Conservation (phyloP, 768 basidiomycete species). For the Trametes cingulata region DNA sequence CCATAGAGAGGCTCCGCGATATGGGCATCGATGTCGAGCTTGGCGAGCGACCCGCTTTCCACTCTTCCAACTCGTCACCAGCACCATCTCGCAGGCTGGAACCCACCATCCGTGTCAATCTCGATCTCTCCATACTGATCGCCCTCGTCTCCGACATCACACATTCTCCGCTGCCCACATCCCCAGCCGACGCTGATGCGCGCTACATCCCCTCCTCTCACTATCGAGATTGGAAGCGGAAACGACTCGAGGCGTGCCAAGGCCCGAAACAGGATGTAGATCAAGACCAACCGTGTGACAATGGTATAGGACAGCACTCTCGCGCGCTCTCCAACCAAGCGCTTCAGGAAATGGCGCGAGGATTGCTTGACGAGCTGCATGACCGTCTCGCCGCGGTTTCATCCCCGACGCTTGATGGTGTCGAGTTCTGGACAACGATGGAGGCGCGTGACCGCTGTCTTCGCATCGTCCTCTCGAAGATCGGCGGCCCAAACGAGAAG, state of each 20-base stretch:
- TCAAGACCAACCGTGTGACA: neutral
- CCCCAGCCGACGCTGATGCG: constrained; percentile 55
- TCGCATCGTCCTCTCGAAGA: constrained; percentile 70
- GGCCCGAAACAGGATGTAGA: neutral
- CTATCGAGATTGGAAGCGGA: constrained; percentile 61
- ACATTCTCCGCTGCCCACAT: constrained; percentile 45
- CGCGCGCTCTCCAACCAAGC: constrained; percentile 72
- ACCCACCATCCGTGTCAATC: constrained; percentile 67
- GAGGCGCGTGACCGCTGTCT: constrained; percentile 75
- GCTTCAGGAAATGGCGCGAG: constrained; percentile 69
- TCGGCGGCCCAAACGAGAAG: constrained; percentile 72
- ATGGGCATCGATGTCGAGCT: constrained; percentile 71
- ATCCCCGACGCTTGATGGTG: constrained; percentile 16
- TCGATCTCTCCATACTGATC: constrained; percentile 84
- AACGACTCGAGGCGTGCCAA: constrained; percentile 7
- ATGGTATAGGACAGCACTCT: constrained; percentile 52
- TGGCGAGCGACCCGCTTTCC: constrained; percentile 48
- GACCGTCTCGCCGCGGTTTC: constrained; percentile 40
- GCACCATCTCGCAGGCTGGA: constrained; percentile 27
- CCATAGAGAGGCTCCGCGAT: constrained; percentile 51
- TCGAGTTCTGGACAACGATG: constrained; percentile 78
- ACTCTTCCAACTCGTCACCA: neutral
- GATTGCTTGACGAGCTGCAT: constrained; percentile 62
- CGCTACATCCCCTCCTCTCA: constrained; percentile 63
- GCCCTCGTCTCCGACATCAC: constrained; percentile 43